Evolutionary conservation across 768 basidiomycete species (phyloP).

Genomic region (Collybiopsis confluens): DNA sequence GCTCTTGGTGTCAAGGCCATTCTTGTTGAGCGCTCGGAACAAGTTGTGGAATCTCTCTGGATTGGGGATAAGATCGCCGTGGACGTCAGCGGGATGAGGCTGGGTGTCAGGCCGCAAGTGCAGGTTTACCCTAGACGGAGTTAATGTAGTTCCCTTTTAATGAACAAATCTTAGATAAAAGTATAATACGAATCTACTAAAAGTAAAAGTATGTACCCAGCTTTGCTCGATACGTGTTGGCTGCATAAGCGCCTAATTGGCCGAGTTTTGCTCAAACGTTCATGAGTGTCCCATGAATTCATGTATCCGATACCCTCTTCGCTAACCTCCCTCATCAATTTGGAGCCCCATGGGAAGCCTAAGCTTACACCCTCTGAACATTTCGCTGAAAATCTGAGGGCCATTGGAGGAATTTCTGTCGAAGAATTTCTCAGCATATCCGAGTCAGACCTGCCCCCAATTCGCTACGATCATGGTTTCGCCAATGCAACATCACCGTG

Average conservation of each 20-base stretch:
- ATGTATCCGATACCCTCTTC: neutral
- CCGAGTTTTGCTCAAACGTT: too few relatives aligned
- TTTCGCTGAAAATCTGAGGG: neutral
- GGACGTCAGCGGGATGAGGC: conserved; percentile 20
- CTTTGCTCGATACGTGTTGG: too few relatives aligned
- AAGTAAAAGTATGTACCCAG: too few relatives aligned
- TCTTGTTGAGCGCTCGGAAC: neutral
- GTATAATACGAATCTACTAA: too few relatives aligned
- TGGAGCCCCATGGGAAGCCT: neutral
- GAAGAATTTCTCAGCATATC: conserved; percentile 1
- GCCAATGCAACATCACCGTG: neutral
- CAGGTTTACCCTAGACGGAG: conserved; percentile 8
- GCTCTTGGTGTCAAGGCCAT: conserved; percentile 4
- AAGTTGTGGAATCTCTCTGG: neutral
- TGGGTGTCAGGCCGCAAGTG: conserved; percentile 25
- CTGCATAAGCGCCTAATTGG: too few relatives aligned
- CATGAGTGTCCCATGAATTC: neutral
- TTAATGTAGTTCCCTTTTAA: neutral
- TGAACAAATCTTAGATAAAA: too few relatives aligned
- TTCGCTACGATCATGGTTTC: conserved; percentile 8
- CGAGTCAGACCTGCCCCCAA: conserved; percentile 1
- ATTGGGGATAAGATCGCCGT: neutral
- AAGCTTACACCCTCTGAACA: neutral
- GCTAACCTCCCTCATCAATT: neutral
- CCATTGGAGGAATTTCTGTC: neutral